Percentiles rank a stretch among this genome's conserved stretches.
Conservation (phyloP, 1,284 basidiomycete genomes). For the Trametes pubescens region DNA sequence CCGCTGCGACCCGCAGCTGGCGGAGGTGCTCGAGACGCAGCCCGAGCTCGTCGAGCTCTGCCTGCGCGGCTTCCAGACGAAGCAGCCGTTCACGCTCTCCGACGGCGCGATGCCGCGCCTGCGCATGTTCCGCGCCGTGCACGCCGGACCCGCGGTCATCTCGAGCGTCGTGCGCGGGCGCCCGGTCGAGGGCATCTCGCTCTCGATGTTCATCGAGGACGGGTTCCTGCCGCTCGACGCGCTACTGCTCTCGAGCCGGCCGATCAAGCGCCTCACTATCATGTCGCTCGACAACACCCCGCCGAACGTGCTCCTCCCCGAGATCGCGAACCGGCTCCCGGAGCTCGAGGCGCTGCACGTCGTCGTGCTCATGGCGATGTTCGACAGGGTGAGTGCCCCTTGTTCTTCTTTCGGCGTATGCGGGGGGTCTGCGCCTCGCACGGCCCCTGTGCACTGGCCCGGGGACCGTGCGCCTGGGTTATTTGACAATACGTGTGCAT, state of each 20-base stretch:
- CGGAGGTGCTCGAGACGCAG: constrained; percentile 61
- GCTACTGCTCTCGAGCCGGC: constrained; percentile 48
- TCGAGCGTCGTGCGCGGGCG: constrained; percentile 55
- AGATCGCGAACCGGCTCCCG: constrained; percentile 55
- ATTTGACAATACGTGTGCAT: not conserved
- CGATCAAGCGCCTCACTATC: constrained; percentile 59
- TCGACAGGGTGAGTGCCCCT: constrained; percentile 49
- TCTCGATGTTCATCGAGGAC: constrained; percentile 58
- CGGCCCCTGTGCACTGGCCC: not conserved
- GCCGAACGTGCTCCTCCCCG: constrained; percentile 53
- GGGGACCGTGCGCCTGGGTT: not conserved
- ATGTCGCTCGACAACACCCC: constrained; percentile 60
- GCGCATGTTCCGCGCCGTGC: constrained; percentile 59
- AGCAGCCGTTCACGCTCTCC: constrained; percentile 48
- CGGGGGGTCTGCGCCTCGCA: not conserved
- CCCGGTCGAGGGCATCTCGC: constrained; percentile 59
- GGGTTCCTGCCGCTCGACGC: constrained; percentile 51
- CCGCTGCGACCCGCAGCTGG: constrained; percentile 55
- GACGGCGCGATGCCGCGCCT: constrained; percentile 56
- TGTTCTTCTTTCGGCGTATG: not conserved
- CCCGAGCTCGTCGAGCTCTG: constrained; percentile 57
- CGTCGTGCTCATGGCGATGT: constrained; percentile 57
- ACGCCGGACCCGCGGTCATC: constrained; percentile 55
- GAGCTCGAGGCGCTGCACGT: constrained; percentile 63
- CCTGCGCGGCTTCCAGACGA: constrained; percentile 54